Evolutionary conservation across 352 stramenopile species (phyloP), one percentile per base, ranked within the genome.

Genomic region (Nothophytophthora sp.): DNA sequence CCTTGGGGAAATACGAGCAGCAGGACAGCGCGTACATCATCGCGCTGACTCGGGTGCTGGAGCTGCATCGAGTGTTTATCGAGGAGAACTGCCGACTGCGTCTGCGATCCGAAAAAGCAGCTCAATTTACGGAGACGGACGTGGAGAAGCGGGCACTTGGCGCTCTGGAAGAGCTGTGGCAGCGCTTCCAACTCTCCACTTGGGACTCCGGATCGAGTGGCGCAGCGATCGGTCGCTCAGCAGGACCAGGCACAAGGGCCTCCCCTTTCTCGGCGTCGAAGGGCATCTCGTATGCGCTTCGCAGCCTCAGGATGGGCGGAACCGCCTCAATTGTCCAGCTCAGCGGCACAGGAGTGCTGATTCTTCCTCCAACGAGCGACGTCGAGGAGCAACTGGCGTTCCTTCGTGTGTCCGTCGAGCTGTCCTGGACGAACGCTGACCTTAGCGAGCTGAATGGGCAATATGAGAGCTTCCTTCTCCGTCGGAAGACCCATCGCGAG

Each of bases 401-500:
- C 27, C 57, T 87, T 40, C 50, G 64, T 1, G 30, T 76, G 8
- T 61, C 70, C 7, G 43, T 87, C 2, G 66, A 81, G 27, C 34
- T 85, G 7, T 43, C 50, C 35, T 87, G 73, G 76, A 50, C 83
- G 13, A 58, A 76, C 3, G 29, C 56, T 6, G 70, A 87, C 30
- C 65, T 77, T 13, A 42, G 57, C 19, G 37, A 63, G 13, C 67
- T 87, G 24, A 64, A 81, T 16, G 22, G 44, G 12, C 65, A 87
- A n/a, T 79, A 81, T 27, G 67, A 72, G 13, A 52, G 36, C 11
- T 73, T 87, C 28, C 49, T 87, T n/a, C 24, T 50, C 2, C 44
- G 70, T 5, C 63, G 70, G 27, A 69, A 67, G 19, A 63, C 45
- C 19, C 69, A 69, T 20, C 40, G 70, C 5, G 50, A 69, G 19